Evolutionary conservation across 257 asterid genomes (phyloP).

Genomic region (Solanum dulcamara): DNA sequence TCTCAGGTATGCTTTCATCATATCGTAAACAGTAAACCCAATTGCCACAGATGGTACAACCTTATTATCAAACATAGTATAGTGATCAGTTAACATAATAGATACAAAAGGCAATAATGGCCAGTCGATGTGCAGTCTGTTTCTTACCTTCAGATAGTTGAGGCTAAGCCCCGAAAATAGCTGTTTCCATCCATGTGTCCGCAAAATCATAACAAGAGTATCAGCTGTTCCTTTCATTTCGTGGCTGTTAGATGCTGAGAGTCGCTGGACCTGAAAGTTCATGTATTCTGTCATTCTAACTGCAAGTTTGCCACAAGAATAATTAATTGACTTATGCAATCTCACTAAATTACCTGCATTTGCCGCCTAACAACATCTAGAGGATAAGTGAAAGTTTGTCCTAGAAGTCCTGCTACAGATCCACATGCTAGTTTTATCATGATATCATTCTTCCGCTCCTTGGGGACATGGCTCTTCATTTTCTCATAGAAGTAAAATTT

Average conservation of each 20-base stretch:
- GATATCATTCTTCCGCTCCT: slow-evolving; percentile 60
- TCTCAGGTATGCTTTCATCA: slow-evolving; percentile 60
- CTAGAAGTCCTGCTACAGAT: slow-evolving; percentile 83
- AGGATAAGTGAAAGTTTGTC: slow-evolving; percentile 95
- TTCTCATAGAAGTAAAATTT: slow-evolving; percentile 89
- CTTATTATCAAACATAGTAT: slow-evolving; percentile 21
- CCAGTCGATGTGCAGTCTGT: not conserved
- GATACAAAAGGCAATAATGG: not conserved
- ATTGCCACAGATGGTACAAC: slow-evolving; percentile 95
- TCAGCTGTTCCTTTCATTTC: slow-evolving; percentile 50
- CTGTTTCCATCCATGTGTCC: slow-evolving; percentile 76
- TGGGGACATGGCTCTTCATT: slow-evolving; percentile 78
- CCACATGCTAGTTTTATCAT: slow-evolving; percentile 81
- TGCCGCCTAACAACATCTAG: slow-evolving; percentile 87
- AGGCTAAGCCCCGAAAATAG: slow-evolving; percentile 93
- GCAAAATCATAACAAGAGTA: slow-evolving; percentile 47
- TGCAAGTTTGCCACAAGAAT: not conserved
- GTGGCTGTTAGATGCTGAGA: slow-evolving; percentile 27
- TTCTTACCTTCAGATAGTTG: slow-evolving; percentile 75
- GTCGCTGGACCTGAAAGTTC: slow-evolving; percentile 57
- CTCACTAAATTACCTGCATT: slow-evolving; percentile 69
- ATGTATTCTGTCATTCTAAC: not conserved
- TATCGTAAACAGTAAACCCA: slow-evolving; percentile 80
- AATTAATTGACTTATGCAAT: not conserved
- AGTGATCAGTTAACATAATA: not conserved